phyloP scores from a whole-genome alignment of 371 early-diverging fungal genomes.

The Mucor ambiguus region DNA sequence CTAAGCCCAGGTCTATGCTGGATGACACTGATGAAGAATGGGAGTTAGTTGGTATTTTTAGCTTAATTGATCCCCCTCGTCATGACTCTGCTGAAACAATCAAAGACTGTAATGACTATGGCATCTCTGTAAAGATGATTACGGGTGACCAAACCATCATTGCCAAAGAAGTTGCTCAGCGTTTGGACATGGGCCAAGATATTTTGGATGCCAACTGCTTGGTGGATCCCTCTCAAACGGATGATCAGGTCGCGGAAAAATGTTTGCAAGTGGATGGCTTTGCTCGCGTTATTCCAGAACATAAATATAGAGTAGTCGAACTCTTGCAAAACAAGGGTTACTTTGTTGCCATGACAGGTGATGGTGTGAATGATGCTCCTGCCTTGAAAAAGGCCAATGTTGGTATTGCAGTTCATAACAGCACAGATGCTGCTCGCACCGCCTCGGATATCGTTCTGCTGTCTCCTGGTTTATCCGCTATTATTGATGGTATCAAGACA shows the following conservation, averaged over 20 bases:
- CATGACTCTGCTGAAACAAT: conserved; percentile 77
- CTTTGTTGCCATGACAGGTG: conserved; percentile 78
- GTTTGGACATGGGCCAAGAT: conserved; percentile 63
- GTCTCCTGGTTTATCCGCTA: conserved; percentile 87
- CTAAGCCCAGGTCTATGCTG: too few species aligned
- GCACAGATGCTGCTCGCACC: conserved; percentile 92
- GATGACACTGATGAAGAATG: too few species aligned
- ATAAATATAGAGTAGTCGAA: conserved; percentile 67
- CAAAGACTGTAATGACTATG: conserved; percentile 73
- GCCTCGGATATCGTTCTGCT: conserved; percentile 93
- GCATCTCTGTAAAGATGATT: conserved; percentile 90
- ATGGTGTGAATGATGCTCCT: conserved; percentile 91
- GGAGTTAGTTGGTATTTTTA: conserved; percentile 63
- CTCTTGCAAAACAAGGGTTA: conserved; percentile 51
- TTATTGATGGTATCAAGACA: conserved; percentile 83
- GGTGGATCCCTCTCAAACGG: conserved; percentile 55
- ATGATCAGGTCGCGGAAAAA: too few species aligned
- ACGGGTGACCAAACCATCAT: conserved; percentile 90
- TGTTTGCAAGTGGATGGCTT: too few species aligned
- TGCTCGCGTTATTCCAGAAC: conserved; percentile 81
- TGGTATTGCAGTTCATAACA: conserved; percentile 70
- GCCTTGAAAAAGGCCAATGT: conserved; percentile 71
- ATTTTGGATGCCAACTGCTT: conserved; percentile 69
- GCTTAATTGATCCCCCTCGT: conserved; percentile 85
- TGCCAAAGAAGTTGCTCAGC: conserved; percentile 77